These are phyloP conservation scores for Rhizopogon vesiculosus DNA, from an alignment of 768 basidiomycete species.

Conservation along the genomic window DNA sequence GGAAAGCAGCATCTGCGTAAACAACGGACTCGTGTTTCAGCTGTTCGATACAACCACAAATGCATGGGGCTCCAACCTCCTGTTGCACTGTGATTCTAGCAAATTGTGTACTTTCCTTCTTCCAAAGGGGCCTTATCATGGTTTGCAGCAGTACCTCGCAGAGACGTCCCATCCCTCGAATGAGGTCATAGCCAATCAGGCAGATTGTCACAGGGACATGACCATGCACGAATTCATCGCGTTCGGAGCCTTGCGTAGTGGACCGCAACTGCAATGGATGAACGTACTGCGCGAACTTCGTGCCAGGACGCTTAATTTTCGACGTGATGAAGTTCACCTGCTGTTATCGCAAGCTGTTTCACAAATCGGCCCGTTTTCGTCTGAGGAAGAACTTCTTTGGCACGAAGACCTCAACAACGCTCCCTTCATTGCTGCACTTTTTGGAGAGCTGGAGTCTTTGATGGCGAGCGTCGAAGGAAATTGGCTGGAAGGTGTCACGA, in stretches of 20 bases:
- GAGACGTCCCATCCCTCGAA: conserved; percentile 39
- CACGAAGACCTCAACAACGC: conserved; percentile 32
- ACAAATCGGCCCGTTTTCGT: conserved; percentile 33
- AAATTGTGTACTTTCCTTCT: conserved; percentile 29
- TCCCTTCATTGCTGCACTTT: conserved; percentile 32
- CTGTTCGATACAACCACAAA: conserved; percentile 23
- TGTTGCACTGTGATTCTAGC: background rate
- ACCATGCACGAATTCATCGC: conserved; percentile 41
- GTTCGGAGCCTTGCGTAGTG: conserved; percentile 42
- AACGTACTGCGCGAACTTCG: conserved; percentile 47
- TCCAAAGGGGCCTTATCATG: conserved; percentile 25
- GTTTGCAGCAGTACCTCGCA: conserved; percentile 32
- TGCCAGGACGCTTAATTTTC: conserved; percentile 33
- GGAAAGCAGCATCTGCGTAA: conserved; percentile 18
- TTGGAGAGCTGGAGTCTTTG: conserved; percentile 31
- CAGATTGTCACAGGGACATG: conserved; percentile 34
- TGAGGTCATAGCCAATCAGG: conserved; percentile 37
- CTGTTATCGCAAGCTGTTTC: conserved; percentile 40
- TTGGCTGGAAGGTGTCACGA: conserved; percentile 33
- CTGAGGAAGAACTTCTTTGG: conserved; percentile 25
- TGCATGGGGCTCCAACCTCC: conserved; percentile 12
- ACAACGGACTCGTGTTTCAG: conserved; percentile 28
- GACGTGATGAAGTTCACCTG: conserved; percentile 33
- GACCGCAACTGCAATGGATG: conserved; percentile 42
- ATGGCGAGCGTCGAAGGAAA: conserved; percentile 32